Conservation (phyloP, 1,139 yeast species). For the Sugiyamaella japonica region DNA sequence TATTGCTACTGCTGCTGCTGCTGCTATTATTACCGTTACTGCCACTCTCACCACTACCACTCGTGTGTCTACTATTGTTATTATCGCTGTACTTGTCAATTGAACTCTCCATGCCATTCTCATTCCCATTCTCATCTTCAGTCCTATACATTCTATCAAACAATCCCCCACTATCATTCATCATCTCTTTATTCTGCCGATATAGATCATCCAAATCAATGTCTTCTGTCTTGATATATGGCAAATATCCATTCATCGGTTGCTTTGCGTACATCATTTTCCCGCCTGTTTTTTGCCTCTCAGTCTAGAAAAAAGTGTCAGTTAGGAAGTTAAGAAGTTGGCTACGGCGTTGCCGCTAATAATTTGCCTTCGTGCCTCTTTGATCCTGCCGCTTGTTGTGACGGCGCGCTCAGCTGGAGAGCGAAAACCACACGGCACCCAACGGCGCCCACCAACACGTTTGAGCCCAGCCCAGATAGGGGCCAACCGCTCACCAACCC, state of each 20-base stretch:
- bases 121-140: background rate
- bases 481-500: too few species aligned
- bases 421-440: background rate
- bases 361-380: background rate
- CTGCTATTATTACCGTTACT: background rate
- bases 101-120: background rate
- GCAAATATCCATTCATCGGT: constrained; percentile 12
- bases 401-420: background rate
- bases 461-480: too few species aligned
- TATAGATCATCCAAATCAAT: background rate
- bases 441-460: too few species aligned
- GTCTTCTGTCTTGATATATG: constrained; percentile 10
- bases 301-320: constrained; percentile 5
- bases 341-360: background rate
- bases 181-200: background rate
- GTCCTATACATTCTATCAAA: constrained; percentile 16
- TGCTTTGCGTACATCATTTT: constrained; percentile 11
- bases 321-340: constrained; percentile 1
- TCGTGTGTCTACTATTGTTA: background rate
- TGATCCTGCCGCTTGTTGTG: background rate
- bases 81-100: background rate
- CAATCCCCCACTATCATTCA: constrained; percentile 7
- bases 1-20: background rate
- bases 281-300: background rate
- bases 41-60: background rate